phyloP scores from a whole-genome alignment of 208 protist species.

The Lotmaria passim region DNA sequence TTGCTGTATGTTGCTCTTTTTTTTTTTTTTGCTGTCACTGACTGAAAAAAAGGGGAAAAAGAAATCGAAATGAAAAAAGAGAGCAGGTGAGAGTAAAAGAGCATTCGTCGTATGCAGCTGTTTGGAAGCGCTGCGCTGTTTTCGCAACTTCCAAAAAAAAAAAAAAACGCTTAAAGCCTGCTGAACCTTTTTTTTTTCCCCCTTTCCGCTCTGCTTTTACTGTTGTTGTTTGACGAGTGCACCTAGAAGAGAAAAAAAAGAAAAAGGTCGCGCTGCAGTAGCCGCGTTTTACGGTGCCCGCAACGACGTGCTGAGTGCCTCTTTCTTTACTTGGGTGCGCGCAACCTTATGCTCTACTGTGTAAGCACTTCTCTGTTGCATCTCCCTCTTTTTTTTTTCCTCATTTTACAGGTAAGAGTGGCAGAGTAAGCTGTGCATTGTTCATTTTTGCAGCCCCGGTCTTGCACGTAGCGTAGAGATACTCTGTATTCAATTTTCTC shows the following conservation, averaged over 20 bases:
- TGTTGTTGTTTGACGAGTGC: conserved; percentile 2
- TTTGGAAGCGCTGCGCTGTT: no score
- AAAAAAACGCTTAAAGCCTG: no score
- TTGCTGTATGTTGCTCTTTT: background rate
- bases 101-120: no score
- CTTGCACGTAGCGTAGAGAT: no score
- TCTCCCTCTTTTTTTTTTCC: conserved; percentile 5
- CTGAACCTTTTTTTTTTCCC: background rate
- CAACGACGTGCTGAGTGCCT: background rate
- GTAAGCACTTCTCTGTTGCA: no score
- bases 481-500: background rate
- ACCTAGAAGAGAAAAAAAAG: no score
- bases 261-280: no score
- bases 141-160: no score
- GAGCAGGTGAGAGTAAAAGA: background rate
- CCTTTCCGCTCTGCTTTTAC: background rate
- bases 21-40: conserved; percentile 17
- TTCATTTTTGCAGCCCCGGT: no score
- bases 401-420: background rate
- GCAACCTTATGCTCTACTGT: no score
- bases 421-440: background rate
- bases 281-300: no score
- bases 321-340: background rate
- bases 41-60: background rate
- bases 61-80: background rate